Base-by-base conservation (phyloP, 164 flowering plant genomes). In the Brasenia schreberi region DNA sequence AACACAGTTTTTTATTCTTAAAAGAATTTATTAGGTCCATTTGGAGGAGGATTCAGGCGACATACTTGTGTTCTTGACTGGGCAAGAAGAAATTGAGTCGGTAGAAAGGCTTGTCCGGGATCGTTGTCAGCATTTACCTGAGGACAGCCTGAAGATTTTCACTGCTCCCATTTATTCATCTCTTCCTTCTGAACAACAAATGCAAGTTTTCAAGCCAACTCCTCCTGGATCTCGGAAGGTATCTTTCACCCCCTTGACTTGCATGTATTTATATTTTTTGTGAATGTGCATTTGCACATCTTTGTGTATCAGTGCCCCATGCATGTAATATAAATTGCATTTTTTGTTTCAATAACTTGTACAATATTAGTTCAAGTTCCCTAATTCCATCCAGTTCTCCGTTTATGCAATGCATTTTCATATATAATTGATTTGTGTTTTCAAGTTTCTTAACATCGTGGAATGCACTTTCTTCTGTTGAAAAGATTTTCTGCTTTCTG, bases 31-130 rank as follows among this genome's bases (percentile, higher is more conserved):
- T 62, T 74, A 94, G 99, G 82, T 91, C 72, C 99, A 94, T 80
- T 59, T 83, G 82, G 91, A 87, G 71, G 98, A 94, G 76, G 84
- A 78, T 23, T 89, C 89, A 53, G 99, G 99, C 72, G 96, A 91
- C 78, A 72, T 91, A 69, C 96, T 94, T 72, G 92, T 88, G 17
- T 94, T 94, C 76, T 79, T 94, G 73, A 91, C 97, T 33, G 99
- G 99, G 64, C 96, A 94, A 85, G 99, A 91, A 71, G 99, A 94
- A 80, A 94, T 94, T 76, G 97, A 94, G 85, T 81, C 95, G 64
- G 81, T 85, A 64, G 95, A 87, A 74, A 83, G 85, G 67, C 83
- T 85, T 73, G 70, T 88, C 19, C 80, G 79, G 59, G 93, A 87
- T 66, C 75, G 75, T 69, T 74, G 81, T 64, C 75, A 60, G 11